Evolutionary conservation across 164 flowering plant species (phyloP).

Genomic region (Liriodendron chinense): DNA sequence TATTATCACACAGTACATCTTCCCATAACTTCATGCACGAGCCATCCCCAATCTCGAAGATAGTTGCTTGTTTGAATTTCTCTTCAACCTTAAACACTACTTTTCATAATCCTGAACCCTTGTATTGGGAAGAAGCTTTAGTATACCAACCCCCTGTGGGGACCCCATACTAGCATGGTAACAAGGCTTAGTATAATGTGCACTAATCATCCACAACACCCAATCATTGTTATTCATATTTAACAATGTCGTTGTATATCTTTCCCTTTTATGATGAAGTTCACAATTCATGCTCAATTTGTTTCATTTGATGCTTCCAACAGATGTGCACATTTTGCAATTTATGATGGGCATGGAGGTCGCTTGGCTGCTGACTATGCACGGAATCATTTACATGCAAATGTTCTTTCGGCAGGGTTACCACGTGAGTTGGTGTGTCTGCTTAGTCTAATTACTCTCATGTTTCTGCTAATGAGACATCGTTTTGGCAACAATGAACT

Average conservation of each 20-base stretch:
- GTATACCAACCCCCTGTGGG: neutral
- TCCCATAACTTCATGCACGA: neutral
- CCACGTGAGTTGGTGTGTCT: slow-evolving; percentile 96
- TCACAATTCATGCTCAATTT: neutral
- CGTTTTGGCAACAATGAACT: neutral
- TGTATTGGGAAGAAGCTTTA: neutral
- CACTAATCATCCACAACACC: neutral
- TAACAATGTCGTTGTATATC: neutral
- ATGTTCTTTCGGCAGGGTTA: slow-evolving; percentile 81
- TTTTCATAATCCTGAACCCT: neutral
- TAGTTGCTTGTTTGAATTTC: no score
- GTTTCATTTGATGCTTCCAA: neutral
- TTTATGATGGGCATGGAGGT: slow-evolving; percentile 93
- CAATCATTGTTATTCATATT: no score
- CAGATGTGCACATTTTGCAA: slow-evolving; percentile 85
- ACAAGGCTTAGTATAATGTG: no score
- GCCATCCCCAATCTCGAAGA: neutral
- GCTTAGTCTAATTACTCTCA: slow-evolving; percentile 27
- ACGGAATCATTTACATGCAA: slow-evolving; percentile 64
- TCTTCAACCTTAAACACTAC: neutral
- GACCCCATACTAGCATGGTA: neutral
- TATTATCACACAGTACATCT: neutral
- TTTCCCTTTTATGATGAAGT: neutral
- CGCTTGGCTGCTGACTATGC: slow-evolving; percentile 91
- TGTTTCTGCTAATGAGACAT: slow-evolving; percentile 4